Conservation (phyloP, 805 yeast species). For the Metschnikowia orientalis region DNA sequence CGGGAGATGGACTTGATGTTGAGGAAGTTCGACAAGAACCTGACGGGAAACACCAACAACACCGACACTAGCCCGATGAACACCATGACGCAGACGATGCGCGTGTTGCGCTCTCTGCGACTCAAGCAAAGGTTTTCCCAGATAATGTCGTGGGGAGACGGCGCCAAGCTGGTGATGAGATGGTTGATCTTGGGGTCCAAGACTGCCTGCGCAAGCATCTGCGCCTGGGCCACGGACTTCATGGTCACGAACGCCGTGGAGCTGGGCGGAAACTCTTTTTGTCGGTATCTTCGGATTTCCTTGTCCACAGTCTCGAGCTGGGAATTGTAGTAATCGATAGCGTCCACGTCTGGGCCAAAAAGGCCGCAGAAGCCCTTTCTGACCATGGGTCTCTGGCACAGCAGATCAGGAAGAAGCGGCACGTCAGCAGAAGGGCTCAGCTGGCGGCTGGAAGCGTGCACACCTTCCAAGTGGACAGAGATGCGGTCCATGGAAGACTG, state of each 20-base stretch:
- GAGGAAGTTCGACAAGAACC: slow-evolving; percentile 76
- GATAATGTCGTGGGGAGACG: slow-evolving; percentile 92
- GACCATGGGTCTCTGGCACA: slow-evolving; percentile 58
- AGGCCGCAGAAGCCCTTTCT: slow-evolving; percentile 58
- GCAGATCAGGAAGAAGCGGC: slow-evolving; percentile 26
- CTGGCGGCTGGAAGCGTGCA: too few relatives aligned
- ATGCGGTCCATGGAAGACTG: slow-evolving; percentile 25
- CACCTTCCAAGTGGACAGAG: slow-evolving; percentile 20
- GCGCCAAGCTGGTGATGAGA: slow-evolving; percentile 79
- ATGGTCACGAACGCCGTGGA: slow-evolving; percentile 92
- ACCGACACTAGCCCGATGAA: slow-evolving; percentile 66
- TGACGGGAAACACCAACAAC: slow-evolving; percentile 75
- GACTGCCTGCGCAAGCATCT: slow-evolving; percentile 93
- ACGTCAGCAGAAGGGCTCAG: too few relatives aligned
- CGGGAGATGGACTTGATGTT: slow-evolving; percentile 72
- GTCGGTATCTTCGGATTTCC: slow-evolving; percentile 61
- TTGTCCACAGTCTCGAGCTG: slow-evolving; percentile 66
- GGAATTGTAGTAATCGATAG: slow-evolving; percentile 71
- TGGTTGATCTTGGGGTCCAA: slow-evolving; percentile 84
- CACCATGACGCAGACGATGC: slow-evolving; percentile 60
- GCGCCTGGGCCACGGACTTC: slow-evolving; percentile 94
- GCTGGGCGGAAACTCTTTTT: slow-evolving; percentile 70
- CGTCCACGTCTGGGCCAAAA: slow-evolving; percentile 70
- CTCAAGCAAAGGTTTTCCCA: slow-evolving; percentile 90
- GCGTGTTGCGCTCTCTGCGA: slow-evolving; percentile 61